These are phyloP conservation scores for Drosera spatulata DNA, from an alignment of 179 eudicot genomes.

Conservation along the genomic window DNA sequence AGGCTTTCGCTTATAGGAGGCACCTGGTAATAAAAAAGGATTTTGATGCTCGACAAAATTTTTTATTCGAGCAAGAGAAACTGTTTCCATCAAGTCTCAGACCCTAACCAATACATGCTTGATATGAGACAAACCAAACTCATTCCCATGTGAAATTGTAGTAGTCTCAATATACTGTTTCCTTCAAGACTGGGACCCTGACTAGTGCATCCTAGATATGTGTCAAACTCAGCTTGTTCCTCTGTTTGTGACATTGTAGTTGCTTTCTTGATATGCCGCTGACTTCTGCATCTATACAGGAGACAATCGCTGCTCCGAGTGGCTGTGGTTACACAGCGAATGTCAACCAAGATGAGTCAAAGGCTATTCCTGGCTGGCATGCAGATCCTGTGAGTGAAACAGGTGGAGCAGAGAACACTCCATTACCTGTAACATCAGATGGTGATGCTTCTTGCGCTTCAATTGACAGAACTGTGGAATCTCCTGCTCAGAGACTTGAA, in stretches of 20 bases:
- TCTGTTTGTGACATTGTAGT: background rate
- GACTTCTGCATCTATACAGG: slow-evolving; percentile 14
- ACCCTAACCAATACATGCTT: too few relatives aligned
- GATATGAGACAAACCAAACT: too few relatives aligned
- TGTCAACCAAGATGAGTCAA: slow-evolving; percentile 3
- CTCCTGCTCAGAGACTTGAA: background rate
- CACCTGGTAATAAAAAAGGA: too few relatives aligned
- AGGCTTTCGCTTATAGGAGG: too few relatives aligned
- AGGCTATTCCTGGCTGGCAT: slow-evolving; percentile 8
- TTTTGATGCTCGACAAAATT: too few relatives aligned
- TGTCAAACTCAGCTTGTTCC: too few relatives aligned
- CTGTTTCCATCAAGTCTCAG: too few relatives aligned
- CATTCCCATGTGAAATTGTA: too few relatives aligned
- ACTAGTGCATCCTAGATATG: too few relatives aligned
- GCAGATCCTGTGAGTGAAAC: slow-evolving; percentile 8
- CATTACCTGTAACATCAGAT: background rate
- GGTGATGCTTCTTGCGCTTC: background rate
- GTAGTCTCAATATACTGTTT: too few relatives aligned
- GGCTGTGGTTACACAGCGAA: slow-evolving; percentile 6
- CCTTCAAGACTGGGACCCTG: too few relatives aligned
- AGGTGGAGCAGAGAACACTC: background rate
- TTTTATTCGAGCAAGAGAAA: too few relatives aligned
- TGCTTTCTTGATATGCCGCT: background rate
- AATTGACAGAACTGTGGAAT: background rate
- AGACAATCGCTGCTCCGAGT: background rate